phyloP scores from a whole-genome alignment of 2,329 filamentous ascomycete genomes.

The Neobulgaria alba region DNA sequence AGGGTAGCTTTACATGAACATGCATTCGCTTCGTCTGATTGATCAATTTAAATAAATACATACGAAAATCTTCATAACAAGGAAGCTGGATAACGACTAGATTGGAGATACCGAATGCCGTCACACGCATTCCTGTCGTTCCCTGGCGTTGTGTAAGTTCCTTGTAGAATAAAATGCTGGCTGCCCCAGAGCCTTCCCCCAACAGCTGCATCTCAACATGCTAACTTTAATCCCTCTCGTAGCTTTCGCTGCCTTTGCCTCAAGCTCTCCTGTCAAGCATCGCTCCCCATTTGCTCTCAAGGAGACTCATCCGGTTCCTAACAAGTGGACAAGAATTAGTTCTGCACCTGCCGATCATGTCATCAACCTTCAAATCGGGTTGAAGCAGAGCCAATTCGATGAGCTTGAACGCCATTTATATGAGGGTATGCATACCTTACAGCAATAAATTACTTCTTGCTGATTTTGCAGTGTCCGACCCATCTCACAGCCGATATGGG shows the following conservation, averaged over 20 bases:
- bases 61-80: too few species aligned
- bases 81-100: too few species aligned
- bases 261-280: not conserved
- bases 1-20: too few species aligned
- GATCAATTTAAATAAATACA: too few species aligned
- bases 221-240: not conserved
- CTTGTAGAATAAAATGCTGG: too few species aligned
- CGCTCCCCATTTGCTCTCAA: slow-evolving; percentile 39
- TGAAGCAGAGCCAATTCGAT: slow-evolving; percentile 48
- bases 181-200: too few species aligned
- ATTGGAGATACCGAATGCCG: too few species aligned
- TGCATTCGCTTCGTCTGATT: too few species aligned
- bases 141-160: too few species aligned
- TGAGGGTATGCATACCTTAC: slow-evolving; percentile 34
- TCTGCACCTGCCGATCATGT: slow-evolving; percentile 39
- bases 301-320: slow-evolving; percentile 44
- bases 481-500: slow-evolving; percentile 45
- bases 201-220: not conserved
- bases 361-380: slow-evolving; percentile 47
- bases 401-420: slow-evolving; percentile 46
- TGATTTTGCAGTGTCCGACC: slow-evolving; percentile 37
- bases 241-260: not conserved
- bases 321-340: slow-evolving; percentile 39
- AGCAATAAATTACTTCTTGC: not conserved
- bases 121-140: too few species aligned